Evolutionary conservation across 768 basidiomycete species (phyloP), one percentile per base, ranked within the genome.

Genomic region (Trametes elegans): DNA sequence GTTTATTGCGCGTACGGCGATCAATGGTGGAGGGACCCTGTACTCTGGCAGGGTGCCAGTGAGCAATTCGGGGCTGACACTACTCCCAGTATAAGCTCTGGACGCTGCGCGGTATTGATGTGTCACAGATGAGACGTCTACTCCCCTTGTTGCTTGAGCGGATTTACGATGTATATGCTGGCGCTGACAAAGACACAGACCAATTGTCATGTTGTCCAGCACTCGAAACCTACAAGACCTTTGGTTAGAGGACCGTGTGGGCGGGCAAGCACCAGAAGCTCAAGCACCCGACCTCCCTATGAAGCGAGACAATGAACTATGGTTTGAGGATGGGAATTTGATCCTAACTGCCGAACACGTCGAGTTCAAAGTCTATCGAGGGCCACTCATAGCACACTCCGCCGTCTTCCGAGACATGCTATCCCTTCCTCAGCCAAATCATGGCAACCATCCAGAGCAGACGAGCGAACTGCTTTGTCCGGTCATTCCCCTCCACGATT

Each of bases 311-410:
- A 16, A 24, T 1, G 58, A 59, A n/a, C 46, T 62, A 2, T 62
- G 54, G 53, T 62, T 60, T 28, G 32, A 51, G n/a, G 61, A 62
- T 26, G 61, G 61, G 13, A 57, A 57, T 21, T 21, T 62, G 32
- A 38, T 60, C 11, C 55, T 62, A 10, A 26, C 39, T 7, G 51
- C 55, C 2, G 47, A 29, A 19, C 41, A 54, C 48, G 44, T 49
- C n/a, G 49, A 61, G 14, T 62, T 60, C 44, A 46, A 55, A 13
- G 44, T 59, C 26, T 57, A 62, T 40, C 39, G 57, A n/a, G 53
- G 57, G 11, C 48, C 58, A 1, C 61, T 62, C 14, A 45, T 50
- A 5, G 50, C 55, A 3, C 49, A 62, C 35, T 62, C 61, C 2
- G 31, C 42, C 14, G 48, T 60, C 5, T 62, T 62, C 44, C 45